phyloP scores from a whole-genome alignment of 352 stramenopile genomes.

The Pseudoperonospora humuli region DNA sequence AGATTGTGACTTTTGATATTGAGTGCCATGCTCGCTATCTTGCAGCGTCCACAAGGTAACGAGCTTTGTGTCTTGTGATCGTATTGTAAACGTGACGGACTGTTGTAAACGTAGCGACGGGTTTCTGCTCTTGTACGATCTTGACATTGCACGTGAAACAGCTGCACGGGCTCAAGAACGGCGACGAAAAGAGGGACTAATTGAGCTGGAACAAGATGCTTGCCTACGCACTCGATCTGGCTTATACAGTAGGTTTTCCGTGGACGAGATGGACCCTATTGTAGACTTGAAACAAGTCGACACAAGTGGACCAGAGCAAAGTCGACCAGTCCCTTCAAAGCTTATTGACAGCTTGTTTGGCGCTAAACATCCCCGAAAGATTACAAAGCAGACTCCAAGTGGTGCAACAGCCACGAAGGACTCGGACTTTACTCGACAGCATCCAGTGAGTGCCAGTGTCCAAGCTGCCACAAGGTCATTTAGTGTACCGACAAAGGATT shows the following conservation, averaged over 20 bases:
- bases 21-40: constrained; percentile 66
- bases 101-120: constrained; percentile 43
- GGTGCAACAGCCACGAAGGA: background rate
- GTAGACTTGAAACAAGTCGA: constrained; percentile 5
- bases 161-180: constrained; percentile 28
- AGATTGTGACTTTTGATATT: constrained; percentile 58
- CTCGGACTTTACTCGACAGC: constrained; percentile 1
- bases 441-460: constrained; percentile 10
- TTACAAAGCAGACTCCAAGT: constrained; percentile 8
- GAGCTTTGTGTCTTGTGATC: too few relatives aligned
- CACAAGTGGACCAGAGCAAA: constrained; percentile 6
- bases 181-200: constrained; percentile 33
- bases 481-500: constrained; percentile 7
- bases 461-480: constrained; percentile 1
- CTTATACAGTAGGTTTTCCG: constrained; percentile 9
- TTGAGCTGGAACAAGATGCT: constrained; percentile 35
- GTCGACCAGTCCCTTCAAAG: constrained; percentile 48
- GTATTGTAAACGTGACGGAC: too few relatives aligned
- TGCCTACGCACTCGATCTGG: constrained; percentile 36
- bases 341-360: constrained; percentile 72
- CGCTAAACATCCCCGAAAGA: constrained; percentile 17
- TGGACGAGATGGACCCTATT: constrained; percentile 3
- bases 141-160: constrained; percentile 69
- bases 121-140: constrained; percentile 69
- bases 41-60: constrained; percentile 55